Base-by-base conservation (phyloP, 164 flowering plant species). In the Cinnamomum micranthum region DNA sequence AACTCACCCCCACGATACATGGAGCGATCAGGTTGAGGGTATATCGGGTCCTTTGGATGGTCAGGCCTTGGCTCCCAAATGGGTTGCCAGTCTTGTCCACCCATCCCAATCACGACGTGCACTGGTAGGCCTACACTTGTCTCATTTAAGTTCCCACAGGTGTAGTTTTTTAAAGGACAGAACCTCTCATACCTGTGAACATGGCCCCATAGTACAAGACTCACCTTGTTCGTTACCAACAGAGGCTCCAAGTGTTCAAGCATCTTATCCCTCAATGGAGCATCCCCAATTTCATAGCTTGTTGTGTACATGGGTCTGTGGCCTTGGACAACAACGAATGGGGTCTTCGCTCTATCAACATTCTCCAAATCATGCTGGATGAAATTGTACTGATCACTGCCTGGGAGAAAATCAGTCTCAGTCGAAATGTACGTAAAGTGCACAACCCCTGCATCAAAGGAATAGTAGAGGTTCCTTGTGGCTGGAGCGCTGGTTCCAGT, bases 301-400 rank as follows among this genome's bases (percentile, higher is more conserved):
- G 97, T 91, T 6, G 98, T 96, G 87, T 96, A 96, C 99, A 96
- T 96, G 9, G 99, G 99, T 70, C 98, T 81, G 82, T 94, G 99
- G 65, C 99, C 99, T 83, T 96, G 98, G 68, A 96, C 90, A 25
- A 96, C 88, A 74, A 96, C 86, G 75, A 91, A 96, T 27, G 98
- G 98, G 35, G 92, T 91, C 80, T 84, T 92, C 19, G 69, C 79
- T 78, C 97, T 79, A 69, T 94, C 81, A 35, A 94, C 92, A 5
- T 87, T 84, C 77, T 86, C 91, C 82, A 96, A 76, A 74, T 96
- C 97, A 50, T 78, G 86, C 87, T 89, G 84, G 65, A 94, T 69
- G 65, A 94, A 91, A 47, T 84, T 79, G 73, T 90, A 88, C 68
- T 96, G 99, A 35, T 74, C 82, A 73, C 99, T 87, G n/a, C 97